Evolutionary conservation across 2,329 filamentous ascomycete genomes (phyloP), one percentile per base, ranked within the genome.

Genomic region (Aspergillus sp.): DNA sequence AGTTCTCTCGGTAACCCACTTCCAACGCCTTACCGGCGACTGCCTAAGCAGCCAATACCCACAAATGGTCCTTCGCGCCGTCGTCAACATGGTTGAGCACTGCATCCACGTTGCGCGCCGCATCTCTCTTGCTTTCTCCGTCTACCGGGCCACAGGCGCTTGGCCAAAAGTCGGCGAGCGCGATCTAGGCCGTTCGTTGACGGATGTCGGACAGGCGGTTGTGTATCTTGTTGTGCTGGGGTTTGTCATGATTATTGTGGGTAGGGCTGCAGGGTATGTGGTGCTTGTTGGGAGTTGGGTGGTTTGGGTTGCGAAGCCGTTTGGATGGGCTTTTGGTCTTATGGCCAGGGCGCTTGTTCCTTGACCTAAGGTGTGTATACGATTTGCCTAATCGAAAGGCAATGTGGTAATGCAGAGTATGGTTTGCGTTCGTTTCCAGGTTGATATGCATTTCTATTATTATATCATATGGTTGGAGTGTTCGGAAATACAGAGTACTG

Each of bases 241-340:
- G 0, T 63, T 65, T 41, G 50, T 61, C 3, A 54, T 60, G 32
- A 51, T 66, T 44, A 26, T 68, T 2, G 42, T 68, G 4, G 56
- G 59, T 2, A 61, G 63, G 12, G 53, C 55, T 42, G 58, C 60
- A 3, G 55, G 59, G 2, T 66, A 66, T 30, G 44, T 67, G 36
- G 56, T 65, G 35, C 52, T 67, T 19, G 45, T 67, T 32, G 60
- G 59, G 4, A 61, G 57, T 19, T 69, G 66, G 66, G 51, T 69
- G 29, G 44, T 64, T 8, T 69, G 66, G 66, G 55, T 68, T 44
- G 53, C 56, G 2, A 59, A 49, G 36, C 66, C 66, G 1, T 60
- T 68, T 53, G 58, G 57, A 0, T 65, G 62, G 60, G 44, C 58
- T 5, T 53, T 66, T 42, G 54, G 60, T 9, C 49, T 52, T 32